Evolutionary conservation across 306 rosid species (phyloP).

Genomic region (Castanopsis chinensis): DNA sequence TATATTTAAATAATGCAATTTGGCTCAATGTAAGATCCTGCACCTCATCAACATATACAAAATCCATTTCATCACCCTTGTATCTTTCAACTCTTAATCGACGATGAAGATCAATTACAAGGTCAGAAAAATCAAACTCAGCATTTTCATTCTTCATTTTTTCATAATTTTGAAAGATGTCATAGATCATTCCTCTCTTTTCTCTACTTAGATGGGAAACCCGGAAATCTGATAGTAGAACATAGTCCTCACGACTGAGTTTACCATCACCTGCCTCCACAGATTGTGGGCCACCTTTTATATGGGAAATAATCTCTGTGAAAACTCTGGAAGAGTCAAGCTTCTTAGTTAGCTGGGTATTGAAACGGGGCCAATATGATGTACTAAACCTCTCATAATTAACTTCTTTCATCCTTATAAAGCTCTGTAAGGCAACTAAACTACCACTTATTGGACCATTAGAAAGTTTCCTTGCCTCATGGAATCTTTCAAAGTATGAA

Average conservation of each 20-base stretch:
- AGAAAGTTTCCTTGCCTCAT: conserved; percentile 18
- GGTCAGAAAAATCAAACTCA: conserved; percentile 73
- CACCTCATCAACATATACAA: conserved; percentile 79
- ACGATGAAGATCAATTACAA: conserved; percentile 62
- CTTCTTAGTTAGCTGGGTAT: conserved; percentile 45
- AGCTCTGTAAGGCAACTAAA: conserved; percentile 49
- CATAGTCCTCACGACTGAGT: conserved; percentile 50
- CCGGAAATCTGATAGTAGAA: conserved; percentile 37
- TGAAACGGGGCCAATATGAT: conserved; percentile 71
- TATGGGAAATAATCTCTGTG: conserved; percentile 66
- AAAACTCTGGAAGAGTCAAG: conserved; percentile 66
- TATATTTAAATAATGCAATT: conserved; percentile 62
- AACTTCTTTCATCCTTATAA: conserved; percentile 63
- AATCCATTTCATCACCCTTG: conserved; percentile 52
- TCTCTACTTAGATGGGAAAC: conserved; percentile 40
- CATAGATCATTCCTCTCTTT: conserved; percentile 52
- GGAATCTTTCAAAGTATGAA: conserved; percentile 69
- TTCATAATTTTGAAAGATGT: conserved; percentile 59
- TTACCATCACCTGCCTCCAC: conserved; percentile 38
- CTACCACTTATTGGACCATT: conserved; percentile 23
- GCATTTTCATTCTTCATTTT: conserved; percentile 58
- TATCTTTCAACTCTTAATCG: conserved; percentile 43
- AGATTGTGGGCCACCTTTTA: conserved; percentile 58
- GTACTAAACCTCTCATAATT: conserved; percentile 58
- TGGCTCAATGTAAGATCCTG: conserved; percentile 84